Evolutionary conservation across 768 basidiomycete species (phyloP).

Genomic region (Sutorius australiensis): DNA sequence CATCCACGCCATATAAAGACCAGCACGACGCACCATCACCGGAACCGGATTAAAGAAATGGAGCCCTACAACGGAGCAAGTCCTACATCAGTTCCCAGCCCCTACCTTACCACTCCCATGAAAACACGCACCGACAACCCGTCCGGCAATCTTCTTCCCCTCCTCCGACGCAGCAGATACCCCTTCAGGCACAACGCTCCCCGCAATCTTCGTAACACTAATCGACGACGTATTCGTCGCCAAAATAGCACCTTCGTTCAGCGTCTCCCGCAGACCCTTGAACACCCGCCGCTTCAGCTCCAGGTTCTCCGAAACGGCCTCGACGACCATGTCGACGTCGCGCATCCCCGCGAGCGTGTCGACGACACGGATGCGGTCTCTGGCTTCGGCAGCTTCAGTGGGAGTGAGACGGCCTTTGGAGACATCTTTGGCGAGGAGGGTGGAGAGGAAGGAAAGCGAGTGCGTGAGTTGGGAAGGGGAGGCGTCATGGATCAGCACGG

Average conservation of each 20-base stretch:
- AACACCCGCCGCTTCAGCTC: conserved; percentile 79
- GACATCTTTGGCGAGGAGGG: conserved; percentile 85
- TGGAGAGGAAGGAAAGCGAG: conserved; percentile 72
- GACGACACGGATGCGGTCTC: conserved; percentile 60
- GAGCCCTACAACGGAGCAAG: conserved; percentile 45
- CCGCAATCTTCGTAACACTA: conserved; percentile 91
- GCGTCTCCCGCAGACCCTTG: conserved; percentile 56
- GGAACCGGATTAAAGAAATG: conserved; percentile 98
- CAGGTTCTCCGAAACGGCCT: conserved; percentile 89
- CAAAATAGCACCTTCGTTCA: conserved; percentile 73
- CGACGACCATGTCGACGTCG: conserved; percentile 89
- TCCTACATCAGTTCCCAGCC: not conserved
- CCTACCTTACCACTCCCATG: not conserved
- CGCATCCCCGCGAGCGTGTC: conserved; percentile 57
- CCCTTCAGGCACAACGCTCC: conserved; percentile 62
- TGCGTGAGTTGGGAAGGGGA: conserved; percentile 70
- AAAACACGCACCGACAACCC: conserved; percentile 69
- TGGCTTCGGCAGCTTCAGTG: conserved; percentile 70
- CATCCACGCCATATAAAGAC: not conserved
- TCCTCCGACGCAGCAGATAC: conserved; percentile 54
- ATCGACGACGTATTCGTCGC: conserved; percentile 95
- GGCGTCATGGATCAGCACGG: conserved; percentile 81
- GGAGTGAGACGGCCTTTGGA: conserved; percentile 70
- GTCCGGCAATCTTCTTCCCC: conserved; percentile 59
- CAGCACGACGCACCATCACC: conserved; percentile 66